These are phyloP conservation scores for Vitis riparia DNA, from an alignment of 164 flowering plant genomes.

Conservation along the genomic window DNA sequence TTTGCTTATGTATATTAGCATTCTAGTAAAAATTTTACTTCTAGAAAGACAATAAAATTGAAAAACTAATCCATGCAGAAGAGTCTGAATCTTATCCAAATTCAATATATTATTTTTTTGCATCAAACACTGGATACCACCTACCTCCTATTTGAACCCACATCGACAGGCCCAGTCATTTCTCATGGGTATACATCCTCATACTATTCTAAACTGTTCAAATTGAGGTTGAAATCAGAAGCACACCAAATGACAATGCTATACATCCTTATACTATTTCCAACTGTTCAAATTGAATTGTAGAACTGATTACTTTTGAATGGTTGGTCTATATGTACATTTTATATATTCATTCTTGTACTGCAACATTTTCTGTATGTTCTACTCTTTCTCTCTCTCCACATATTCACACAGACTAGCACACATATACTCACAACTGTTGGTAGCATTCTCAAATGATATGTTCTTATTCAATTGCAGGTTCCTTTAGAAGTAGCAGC, in stretches of 20 bases:
- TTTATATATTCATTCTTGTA: no score
- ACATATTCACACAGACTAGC: no score
- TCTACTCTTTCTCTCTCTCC: no score
- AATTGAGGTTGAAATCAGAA: no score
- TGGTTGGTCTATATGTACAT: no score
- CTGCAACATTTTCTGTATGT: no score
- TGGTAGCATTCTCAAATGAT: slow-evolving; percentile 6
- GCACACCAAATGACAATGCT: no score
- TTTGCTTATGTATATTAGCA: not conserved
- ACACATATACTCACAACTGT: not conserved
- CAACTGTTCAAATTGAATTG: no score
- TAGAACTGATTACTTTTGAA: no score
- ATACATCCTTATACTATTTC: no score
- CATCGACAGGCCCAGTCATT: not conserved
- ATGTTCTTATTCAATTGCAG: slow-evolving; percentile 35
- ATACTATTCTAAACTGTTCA: no score
- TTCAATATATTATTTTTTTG: not conserved
- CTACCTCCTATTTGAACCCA: not conserved
- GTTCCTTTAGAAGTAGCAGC: slow-evolving; percentile 60
- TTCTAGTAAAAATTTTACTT: not conserved
- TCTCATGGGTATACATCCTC: not conserved
- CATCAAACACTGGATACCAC: not conserved
- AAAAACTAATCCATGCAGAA: not conserved
- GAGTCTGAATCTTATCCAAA: not conserved
- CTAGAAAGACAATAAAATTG: not conserved